Evolutionary conservation across 345 rosid genomes (phyloP).

Genomic region (Hevea brasiliensis): DNA sequence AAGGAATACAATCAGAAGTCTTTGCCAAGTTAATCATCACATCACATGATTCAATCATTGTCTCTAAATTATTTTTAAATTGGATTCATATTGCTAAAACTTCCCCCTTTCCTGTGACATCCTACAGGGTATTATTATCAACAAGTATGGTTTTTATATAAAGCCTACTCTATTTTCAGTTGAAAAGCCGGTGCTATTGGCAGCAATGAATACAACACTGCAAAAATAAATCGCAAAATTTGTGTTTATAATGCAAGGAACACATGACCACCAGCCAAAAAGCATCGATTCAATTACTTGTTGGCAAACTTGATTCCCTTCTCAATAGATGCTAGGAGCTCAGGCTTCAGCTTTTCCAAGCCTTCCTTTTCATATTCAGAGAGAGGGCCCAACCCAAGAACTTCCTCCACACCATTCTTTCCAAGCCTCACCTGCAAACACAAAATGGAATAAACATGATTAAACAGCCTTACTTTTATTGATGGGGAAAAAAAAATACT

Average conservation of each 20-base stretch:
- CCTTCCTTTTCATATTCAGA: slow-evolving; percentile 73
- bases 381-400: slow-evolving; percentile 66
- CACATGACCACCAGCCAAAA: not conserved
- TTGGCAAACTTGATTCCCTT: slow-evolving; percentile 76
- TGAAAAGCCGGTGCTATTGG: slow-evolving; percentile 23
- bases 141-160: not conserved
- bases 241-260: not conserved
- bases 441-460: not conserved
- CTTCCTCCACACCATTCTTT: slow-evolving; percentile 78
- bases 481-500: too few relatives aligned
- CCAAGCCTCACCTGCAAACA: slow-evolving; percentile 69
- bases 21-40: too few relatives aligned
- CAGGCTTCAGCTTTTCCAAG: slow-evolving; percentile 64
- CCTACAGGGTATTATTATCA: slow-evolving; percentile 24
- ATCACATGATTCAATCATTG: too few relatives aligned
- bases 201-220: slow-evolving; percentile 29
- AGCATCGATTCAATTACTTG: slow-evolving; percentile 7
- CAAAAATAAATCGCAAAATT: slow-evolving; percentile 23
- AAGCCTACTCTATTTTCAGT: slow-evolving; percentile 24
- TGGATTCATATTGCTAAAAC: not conserved
- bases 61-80: not conserved
- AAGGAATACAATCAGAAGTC: too few relatives aligned
- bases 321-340: slow-evolving; percentile 65
- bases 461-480: not conserved
- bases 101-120: not conserved